Evolutionary conservation across 2,329 filamentous ascomycete genomes (phyloP), one percentile per base, ranked within the genome.

Genomic region (Podosphaera fusca): DNA sequence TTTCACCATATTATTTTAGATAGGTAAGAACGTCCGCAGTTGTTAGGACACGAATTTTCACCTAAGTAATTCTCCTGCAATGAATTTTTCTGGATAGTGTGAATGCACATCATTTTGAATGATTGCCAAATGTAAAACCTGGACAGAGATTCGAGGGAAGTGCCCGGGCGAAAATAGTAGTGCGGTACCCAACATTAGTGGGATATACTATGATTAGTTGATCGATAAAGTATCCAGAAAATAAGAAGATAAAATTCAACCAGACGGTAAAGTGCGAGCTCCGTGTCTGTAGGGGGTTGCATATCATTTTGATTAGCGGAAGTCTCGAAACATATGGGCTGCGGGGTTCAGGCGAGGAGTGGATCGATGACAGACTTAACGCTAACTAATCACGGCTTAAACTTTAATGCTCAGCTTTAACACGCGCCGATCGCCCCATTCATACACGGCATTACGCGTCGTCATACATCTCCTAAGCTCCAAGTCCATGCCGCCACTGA

Each of bases 401-500:
- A 14, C 9, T 6, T 12, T 0, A 12, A 12, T 12, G 38, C 38
- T 42, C 10, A 4, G 5, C 38, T 12, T 3, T 12, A 14, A 12
- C 9, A 14, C 38, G 38, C 38, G 38, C n/a, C 9, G n/a, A 42
- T 7, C n/a, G n/a, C 1, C 21, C 21, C 21, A 3, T 42, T 12
- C 38, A 42, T 38, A 42, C 38, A 8, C n/a, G n/a, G 3, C 38
- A 12, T 12, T 12, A 42, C 38, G 38, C 38, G 38, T 42, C 38
- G 38, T 6, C 38, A 12, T 42, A 7, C 10, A 7, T 4, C 10
- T 42, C n/a, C 9, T 12, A 42, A 42, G n/a, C 38, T 12, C 10
- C 38, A 42, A 38, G 38, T 12, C 38, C 38, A 42, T 42, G 63
- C 52, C 38, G n/a, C 9, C 38, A 42, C n/a, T 14, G n/a, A 42